Conservation (phyloP, 2,329 filamentous ascomycete genomes). For the Grosmannia serpens region DNA sequence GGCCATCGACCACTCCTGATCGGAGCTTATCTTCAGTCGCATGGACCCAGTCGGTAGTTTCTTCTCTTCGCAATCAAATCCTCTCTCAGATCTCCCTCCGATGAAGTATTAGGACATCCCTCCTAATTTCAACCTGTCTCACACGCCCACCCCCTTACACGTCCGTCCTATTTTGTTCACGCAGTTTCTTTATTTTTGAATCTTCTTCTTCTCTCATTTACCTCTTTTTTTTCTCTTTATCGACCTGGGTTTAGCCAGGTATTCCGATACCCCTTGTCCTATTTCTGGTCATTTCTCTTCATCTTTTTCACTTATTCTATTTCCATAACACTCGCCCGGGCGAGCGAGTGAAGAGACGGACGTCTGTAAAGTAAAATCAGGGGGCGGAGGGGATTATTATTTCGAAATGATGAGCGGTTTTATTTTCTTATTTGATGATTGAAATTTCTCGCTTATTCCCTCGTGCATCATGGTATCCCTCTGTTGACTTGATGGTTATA, state of each 20-base stretch:
- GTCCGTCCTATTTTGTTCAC: not conserved
- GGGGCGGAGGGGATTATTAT: not conserved
- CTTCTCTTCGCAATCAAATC: not conserved
- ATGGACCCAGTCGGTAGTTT: not conserved
- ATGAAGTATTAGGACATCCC: not conserved
- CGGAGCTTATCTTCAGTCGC: too few relatives aligned
- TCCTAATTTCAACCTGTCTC: not conserved
- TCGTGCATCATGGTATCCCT: not conserved
- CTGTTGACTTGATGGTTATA: not conserved
- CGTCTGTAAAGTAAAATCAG: not conserved
- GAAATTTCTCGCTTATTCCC: not conserved
- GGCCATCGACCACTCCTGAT: not conserved
- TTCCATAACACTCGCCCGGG: constrained; percentile 2
- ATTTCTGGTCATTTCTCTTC: not conserved
- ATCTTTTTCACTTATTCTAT: not conserved
- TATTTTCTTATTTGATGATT: not conserved
- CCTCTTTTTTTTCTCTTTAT: not conserved
- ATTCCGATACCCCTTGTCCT: constrained; percentile 8
- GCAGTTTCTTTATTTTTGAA: not conserved
- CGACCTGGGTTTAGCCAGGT: not conserved
- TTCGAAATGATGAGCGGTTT: not conserved
- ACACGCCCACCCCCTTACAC: not conserved
- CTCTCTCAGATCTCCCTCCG: not conserved
- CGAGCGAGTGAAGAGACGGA: constrained; percentile 3
- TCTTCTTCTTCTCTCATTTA: not conserved